Conservation (phyloP, 2,329 filamentous ascomycete species). For the Myrmaecium sp. region DNA sequence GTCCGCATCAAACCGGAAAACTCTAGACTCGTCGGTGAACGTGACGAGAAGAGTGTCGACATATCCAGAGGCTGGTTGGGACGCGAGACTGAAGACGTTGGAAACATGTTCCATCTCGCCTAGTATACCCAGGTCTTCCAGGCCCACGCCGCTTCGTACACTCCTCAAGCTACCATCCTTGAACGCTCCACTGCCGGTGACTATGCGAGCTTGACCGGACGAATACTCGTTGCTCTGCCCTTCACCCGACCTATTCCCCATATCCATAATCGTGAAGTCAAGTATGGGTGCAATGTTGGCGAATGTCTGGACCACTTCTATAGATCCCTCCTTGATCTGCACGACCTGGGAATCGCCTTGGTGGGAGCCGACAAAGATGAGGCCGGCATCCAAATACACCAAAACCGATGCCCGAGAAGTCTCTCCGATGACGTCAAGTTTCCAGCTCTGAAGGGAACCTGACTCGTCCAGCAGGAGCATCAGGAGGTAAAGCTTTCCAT, state of each 20-base stretch:
- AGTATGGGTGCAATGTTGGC: conserved; percentile 80
- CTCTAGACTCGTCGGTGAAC: conserved; percentile 65
- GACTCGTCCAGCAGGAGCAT: conserved; percentile 52
- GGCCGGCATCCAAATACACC: conserved; percentile 56
- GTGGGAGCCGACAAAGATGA: conserved; percentile 79
- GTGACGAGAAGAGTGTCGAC: conserved; percentile 63
- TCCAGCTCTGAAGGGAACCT: conserved; percentile 50
- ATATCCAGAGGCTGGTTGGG: conserved; percentile 30
- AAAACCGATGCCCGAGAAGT: conserved; percentile 64
- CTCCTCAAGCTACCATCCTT: conserved; percentile 77
- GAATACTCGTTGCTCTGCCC: conserved; percentile 77
- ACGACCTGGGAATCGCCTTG: conserved; percentile 83
- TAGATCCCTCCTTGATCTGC: conserved; percentile 39
- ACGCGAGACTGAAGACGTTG: conserved; percentile 52
- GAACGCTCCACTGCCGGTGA: conserved; percentile 82
- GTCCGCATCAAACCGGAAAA: conserved; percentile 57
- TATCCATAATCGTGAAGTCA: conserved; percentile 92
- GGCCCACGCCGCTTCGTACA: conserved; percentile 80
- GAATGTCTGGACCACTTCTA: conserved; percentile 57
- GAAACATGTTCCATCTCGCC: conserved; percentile 61
- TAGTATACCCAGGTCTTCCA: conserved; percentile 72
- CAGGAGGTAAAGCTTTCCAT: conserved; percentile 70
- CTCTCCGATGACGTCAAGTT: conserved; percentile 46
- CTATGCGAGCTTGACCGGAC: conserved; percentile 82
- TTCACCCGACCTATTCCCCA: conserved; percentile 70